Evolutionary conservation across 164 flowering plant genomes (phyloP).

Genomic region (Aristolochia contorta): DNA sequence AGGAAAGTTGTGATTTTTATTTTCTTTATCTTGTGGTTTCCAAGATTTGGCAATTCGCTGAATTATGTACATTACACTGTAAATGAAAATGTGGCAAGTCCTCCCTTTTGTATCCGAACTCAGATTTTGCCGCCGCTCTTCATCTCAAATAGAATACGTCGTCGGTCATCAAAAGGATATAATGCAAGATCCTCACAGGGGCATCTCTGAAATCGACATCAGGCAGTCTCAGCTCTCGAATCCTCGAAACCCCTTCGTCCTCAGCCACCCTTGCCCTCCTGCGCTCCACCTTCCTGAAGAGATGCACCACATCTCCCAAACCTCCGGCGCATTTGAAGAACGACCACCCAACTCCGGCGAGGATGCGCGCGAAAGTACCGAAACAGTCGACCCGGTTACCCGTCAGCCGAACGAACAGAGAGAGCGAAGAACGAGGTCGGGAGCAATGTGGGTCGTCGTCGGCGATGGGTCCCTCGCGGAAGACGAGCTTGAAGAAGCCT

Average conservation of each 20-base stretch:
- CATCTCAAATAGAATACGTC: constrained; percentile 51
- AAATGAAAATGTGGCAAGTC: too few species aligned
- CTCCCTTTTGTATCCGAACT: too few species aligned
- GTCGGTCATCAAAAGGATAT: constrained; percentile 57
- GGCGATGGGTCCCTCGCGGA: constrained; percentile 6
- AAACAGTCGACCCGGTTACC: constrained; percentile 34
- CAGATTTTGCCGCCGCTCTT: background rate
- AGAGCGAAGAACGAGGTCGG: constrained; percentile 19
- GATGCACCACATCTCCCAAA: constrained; percentile 17
- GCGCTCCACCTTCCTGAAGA: constrained; percentile 46
- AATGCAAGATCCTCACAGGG: constrained; percentile 59
- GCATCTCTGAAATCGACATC: constrained; percentile 49
- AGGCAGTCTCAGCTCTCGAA: constrained; percentile 65
- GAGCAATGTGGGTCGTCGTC: background rate
- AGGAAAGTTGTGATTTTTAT: too few species aligned
- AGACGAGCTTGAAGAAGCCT: constrained; percentile 52
- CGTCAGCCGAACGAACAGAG: constrained; percentile 26
- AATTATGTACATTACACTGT: too few species aligned
- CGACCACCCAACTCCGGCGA: constrained; percentile 57
- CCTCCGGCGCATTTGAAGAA: constrained; percentile 33
- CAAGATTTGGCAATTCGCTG: too few species aligned
- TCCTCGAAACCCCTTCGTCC: constrained; percentile 13
- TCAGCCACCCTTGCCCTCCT: constrained; percentile 20
- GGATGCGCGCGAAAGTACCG: constrained; percentile 35
- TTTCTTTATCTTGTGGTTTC: too few species aligned